Percentiles rank a stretch among this genome's conserved stretches.
Conservation (phyloP, 2,329 filamentous ascomycete species). For the Metarhizium anisopliae region DNA sequence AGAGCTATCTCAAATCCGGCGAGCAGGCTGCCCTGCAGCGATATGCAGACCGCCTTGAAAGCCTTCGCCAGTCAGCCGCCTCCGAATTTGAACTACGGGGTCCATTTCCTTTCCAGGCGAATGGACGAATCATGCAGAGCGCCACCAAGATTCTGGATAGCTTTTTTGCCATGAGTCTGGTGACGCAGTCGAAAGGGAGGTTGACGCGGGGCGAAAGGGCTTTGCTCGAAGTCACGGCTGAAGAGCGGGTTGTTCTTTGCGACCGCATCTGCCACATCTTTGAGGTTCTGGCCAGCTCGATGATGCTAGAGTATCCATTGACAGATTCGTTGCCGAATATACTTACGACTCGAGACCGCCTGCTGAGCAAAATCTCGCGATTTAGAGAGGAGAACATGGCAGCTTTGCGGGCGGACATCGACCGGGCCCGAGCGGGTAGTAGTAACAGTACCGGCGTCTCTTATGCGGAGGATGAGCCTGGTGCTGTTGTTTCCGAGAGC, state of each 20-base stretch:
- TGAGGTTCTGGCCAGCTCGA: conserved; percentile 71
- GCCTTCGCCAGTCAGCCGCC: conserved; percentile 56
- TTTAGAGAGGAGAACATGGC: conserved; percentile 56
- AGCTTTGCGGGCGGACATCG: not conserved
- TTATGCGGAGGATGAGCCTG: not conserved
- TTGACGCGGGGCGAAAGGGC: conserved; percentile 69
- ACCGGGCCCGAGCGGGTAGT: not conserved
- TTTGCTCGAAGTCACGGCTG: conserved; percentile 63
- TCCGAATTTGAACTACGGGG: conserved; percentile 77
- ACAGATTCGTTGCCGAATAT: conserved; percentile 76
- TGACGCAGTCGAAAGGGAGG: conserved; percentile 68
- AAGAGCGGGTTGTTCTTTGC: conserved; percentile 71
- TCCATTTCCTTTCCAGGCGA: conserved; percentile 65
- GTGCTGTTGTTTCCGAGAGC: conserved; percentile 45
- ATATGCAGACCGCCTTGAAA: conserved; percentile 61
- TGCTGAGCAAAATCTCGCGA: conserved; percentile 75
- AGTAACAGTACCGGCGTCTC: not conserved
- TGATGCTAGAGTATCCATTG: conserved; percentile 83
- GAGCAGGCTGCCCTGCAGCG: conserved; percentile 77
- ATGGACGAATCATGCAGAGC: conserved; percentile 60
- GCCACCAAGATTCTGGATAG: conserved; percentile 76
- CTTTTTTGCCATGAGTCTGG: conserved; percentile 87
- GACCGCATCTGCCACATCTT: conserved; percentile 78
- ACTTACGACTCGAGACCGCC: conserved; percentile 62
- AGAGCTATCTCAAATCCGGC: conserved; percentile 69